Percentiles rank a stretch among this genome's conserved stretches.
phyloP scores from a whole-genome alignment of 768 basidiomycete genomes.

The Podaxis sp. region DNA sequence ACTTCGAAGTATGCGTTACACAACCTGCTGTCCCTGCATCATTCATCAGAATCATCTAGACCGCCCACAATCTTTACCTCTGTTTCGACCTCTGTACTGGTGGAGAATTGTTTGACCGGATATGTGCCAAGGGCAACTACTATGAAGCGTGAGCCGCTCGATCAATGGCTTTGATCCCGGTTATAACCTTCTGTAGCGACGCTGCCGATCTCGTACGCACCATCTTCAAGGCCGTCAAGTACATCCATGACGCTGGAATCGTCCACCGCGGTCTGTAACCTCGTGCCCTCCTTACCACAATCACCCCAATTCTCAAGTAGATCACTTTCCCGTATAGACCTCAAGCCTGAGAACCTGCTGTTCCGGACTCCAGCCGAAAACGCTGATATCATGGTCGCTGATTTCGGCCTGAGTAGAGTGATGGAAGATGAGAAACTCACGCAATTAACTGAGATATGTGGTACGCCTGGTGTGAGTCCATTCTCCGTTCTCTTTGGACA shows the following conservation, averaged over 20 bases:
- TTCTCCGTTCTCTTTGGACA: conserved; percentile 8
- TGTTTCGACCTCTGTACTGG: conserved; percentile 96
- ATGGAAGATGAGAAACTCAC: conserved; percentile 89
- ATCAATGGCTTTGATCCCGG: background rate
- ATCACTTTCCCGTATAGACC: conserved; percentile 40
- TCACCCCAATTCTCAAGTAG: background rate
- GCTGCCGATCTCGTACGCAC: conserved; percentile 86
- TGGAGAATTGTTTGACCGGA: conserved; percentile 97
- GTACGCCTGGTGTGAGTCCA: conserved; percentile 74
- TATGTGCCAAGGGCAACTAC: conserved; percentile 96
- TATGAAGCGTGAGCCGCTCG: conserved; percentile 71
- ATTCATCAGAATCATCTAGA: conserved; percentile 37
- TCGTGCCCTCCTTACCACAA: background rate
- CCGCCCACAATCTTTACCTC: conserved; percentile 89
- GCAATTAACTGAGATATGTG: conserved; percentile 91
- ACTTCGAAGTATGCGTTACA: conserved; percentile 74
- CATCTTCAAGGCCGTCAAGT: conserved; percentile 82
- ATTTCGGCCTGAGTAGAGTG: conserved; percentile 90
- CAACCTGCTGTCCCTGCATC: background rate
- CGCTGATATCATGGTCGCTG: conserved; percentile 94
- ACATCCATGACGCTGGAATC: conserved; percentile 88
- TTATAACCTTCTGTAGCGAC: conserved; percentile 47
- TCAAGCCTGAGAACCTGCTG: conserved; percentile 97
- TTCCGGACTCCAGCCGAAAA: conserved; percentile 89
- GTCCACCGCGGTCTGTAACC: conserved; percentile 73